Evolutionary conservation across 2,329 filamentous ascomycete species (phyloP), one percentile per base, ranked within the genome.

Genomic region (Aureobasidium namibiae): DNA sequence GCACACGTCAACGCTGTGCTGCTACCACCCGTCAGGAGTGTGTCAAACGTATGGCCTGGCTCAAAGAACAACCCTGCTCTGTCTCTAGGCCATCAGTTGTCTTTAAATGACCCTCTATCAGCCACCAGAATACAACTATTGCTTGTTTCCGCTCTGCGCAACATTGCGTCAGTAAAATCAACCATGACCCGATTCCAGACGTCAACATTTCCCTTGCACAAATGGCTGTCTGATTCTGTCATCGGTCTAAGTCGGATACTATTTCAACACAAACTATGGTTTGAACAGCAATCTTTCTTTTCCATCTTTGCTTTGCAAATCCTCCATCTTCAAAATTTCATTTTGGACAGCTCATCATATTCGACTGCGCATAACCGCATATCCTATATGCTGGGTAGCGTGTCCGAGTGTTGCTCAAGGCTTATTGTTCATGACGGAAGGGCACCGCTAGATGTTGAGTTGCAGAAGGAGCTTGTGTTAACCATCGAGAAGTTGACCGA

Each of bases 51-150:
- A 38, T 76, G 67, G 69, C 71, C 66, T 11, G 67, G 73, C 26
- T 70, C 72, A 46, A 70, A 75, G 39, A 67, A 72, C 33, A 66
- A 71, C 11, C 69, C 77, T 59, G 73, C 74, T 6, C 62, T 77
- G 18, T 74, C 75, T 11, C 69, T 74, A 38, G 71, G 71, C 23
- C 68, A 71, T 39, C 75, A 77, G 49, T n/a, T 57, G 11, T n/a
- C 34, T n/a, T 38, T 36, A 36, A 57, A 57, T 14, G 38, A 49
- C 18, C 36, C 31, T 7, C 7, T 45, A 9, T 42, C 36, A 9
- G 57, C 46, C 10, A 44, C 36, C 48, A 53, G 29, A 33, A 45
- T 59, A 42, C 34, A 34, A 16, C 26, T 57, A 24, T 48, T 54
- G 7, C 38, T 61, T 18, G 26, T 59, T 39, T 54, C 56, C 6